These are phyloP conservation scores for Rhazya stricta DNA, from an alignment of 257 asterid genomes.

Conservation along the genomic window DNA sequence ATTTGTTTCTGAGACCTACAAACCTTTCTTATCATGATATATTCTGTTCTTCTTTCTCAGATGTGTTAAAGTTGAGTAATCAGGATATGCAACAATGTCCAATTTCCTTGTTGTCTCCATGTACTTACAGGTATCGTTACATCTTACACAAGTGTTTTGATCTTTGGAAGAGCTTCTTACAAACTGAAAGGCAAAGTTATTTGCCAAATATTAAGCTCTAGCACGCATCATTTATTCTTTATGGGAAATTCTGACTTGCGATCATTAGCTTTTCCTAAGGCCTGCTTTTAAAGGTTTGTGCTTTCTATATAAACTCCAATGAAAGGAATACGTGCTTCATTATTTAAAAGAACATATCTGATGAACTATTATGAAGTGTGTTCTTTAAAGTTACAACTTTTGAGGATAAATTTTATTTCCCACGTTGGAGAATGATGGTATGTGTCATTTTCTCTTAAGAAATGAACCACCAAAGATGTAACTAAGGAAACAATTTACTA, in stretches of 20 bases:
- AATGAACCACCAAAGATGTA: too few species aligned
- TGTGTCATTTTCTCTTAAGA: too few species aligned
- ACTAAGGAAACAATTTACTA: too few species aligned
- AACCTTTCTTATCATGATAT: too few species aligned
- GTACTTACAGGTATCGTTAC: too few species aligned
- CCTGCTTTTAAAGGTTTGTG: not conserved
- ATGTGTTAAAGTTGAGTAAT: not conserved
- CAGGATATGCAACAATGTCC: not conserved
- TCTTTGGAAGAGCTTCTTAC: not conserved
- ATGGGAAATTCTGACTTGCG: not conserved
- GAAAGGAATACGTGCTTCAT: not conserved
- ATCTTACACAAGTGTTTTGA: too few species aligned
- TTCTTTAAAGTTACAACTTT: too few species aligned
- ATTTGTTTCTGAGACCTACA: too few species aligned
- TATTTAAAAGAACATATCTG: not conserved
- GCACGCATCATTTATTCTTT: not conserved
- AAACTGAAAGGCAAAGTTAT: too few species aligned
- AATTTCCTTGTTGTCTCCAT: not conserved
- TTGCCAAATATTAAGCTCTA: too few species aligned
- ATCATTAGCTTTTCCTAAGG: not conserved
- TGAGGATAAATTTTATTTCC: too few species aligned
- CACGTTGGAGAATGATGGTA: too few species aligned
- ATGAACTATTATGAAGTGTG: not conserved
- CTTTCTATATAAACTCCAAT: not conserved
- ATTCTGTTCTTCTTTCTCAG: not conserved